Percentiles rank a stretch among this genome's conserved stretches.
These are phyloP conservation scores for Coemansia sp. DNA, from an alignment of 192 early-diverging fungal species.

Conservation along the genomic window DNA sequence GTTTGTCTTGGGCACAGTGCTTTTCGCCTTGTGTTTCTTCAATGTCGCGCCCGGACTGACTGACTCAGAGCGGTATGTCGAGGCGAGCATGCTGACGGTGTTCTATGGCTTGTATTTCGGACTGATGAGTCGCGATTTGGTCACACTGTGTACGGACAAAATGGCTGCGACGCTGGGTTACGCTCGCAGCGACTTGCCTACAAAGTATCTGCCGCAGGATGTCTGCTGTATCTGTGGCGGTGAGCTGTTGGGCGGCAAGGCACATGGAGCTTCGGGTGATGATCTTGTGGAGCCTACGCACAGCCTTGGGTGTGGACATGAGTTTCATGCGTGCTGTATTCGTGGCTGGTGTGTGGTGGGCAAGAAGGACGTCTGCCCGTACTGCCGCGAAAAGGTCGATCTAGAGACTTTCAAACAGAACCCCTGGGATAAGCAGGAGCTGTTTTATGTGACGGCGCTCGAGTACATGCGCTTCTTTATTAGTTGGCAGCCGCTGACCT, in stretches of 20 bases:
- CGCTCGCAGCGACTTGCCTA: slow-evolving; percentile 30
- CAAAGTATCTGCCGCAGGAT: slow-evolving; percentile 29
- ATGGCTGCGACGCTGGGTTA: slow-evolving; percentile 55
- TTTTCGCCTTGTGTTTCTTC: slow-evolving; percentile 45
- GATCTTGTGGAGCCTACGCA: slow-evolving; percentile 37
- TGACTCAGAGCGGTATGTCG: slow-evolving; percentile 34
- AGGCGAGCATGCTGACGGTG: slow-evolving; percentile 27
- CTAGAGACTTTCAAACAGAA: slow-evolving; percentile 41
- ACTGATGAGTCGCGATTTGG: slow-evolving; percentile 53
- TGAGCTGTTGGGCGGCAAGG: slow-evolving; percentile 12
- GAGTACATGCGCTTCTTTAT: slow-evolving; percentile 58
- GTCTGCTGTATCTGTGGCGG: slow-evolving; percentile 54
- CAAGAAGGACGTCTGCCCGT: slow-evolving; percentile 56
- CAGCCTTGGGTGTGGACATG: slow-evolving; percentile 41
- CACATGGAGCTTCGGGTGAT: background rate
- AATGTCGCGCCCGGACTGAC: slow-evolving; percentile 45
- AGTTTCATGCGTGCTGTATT: slow-evolving; percentile 57
- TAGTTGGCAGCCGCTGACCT: slow-evolving; percentile 53
- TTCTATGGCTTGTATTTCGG: slow-evolving; percentile 57
- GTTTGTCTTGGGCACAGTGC: slow-evolving; percentile 28
- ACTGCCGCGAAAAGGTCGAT: slow-evolving; percentile 58
- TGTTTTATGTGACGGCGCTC: slow-evolving; percentile 50
- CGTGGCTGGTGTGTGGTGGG: slow-evolving; percentile 59
- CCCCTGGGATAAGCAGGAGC: slow-evolving; percentile 58
- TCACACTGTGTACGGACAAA: slow-evolving; percentile 47